Conservation (phyloP, 495 filamentous ascomycete genomes). For the Aspergillus incahuasiensis region DNA sequence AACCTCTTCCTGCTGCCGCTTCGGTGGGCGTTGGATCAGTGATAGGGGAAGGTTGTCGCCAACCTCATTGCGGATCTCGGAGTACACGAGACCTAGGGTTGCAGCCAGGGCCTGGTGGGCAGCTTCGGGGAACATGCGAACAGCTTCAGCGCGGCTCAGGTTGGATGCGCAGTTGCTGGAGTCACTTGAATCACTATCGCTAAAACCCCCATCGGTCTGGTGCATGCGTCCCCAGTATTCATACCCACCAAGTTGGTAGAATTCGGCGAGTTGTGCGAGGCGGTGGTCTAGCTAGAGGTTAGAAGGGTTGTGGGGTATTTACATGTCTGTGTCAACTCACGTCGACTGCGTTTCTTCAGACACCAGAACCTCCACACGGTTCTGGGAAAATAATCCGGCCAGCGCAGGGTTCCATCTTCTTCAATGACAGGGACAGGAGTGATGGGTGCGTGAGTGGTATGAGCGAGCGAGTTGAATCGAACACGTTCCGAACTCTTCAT, state of each 20-base stretch:
- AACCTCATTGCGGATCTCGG: slow-evolving; percentile 41
- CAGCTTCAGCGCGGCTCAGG: slow-evolving; percentile 32
- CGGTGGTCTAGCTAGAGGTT: slow-evolving; percentile 33
- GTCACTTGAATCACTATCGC: slow-evolving; percentile 38
- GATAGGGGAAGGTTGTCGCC: slow-evolving; percentile 28
- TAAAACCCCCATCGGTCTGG: slow-evolving; percentile 23
- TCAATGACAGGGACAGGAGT: slow-evolving; percentile 34
- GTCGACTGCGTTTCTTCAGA: slow-evolving; percentile 39
- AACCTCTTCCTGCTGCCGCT: slow-evolving; percentile 37
- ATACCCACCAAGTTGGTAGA: slow-evolving; percentile 39
- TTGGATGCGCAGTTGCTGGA: slow-evolving; percentile 31
- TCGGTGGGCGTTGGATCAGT: slow-evolving; percentile 27
- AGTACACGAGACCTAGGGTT: slow-evolving; percentile 37
- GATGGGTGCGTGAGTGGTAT: slow-evolving; percentile 35
- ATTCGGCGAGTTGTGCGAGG: slow-evolving; percentile 38
- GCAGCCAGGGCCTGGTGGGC: slow-evolving; percentile 40
- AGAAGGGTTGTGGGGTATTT: slow-evolving; percentile 3
- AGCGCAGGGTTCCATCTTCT: slow-evolving; percentile 32
- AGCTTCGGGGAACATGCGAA: slow-evolving; percentile 33
- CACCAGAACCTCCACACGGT: slow-evolving; percentile 44
- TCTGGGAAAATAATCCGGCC: slow-evolving; percentile 37
- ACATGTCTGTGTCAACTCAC: slow-evolving; percentile 25
- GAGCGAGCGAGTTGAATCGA: slow-evolving; percentile 40
- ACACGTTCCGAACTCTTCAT: slow-evolving; percentile 33
- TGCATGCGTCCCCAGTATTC: slow-evolving; percentile 37